Evolutionary conservation across 1,284 basidiomycete genomes (phyloP).

Genomic region (Sanghuangporus weigelae): DNA sequence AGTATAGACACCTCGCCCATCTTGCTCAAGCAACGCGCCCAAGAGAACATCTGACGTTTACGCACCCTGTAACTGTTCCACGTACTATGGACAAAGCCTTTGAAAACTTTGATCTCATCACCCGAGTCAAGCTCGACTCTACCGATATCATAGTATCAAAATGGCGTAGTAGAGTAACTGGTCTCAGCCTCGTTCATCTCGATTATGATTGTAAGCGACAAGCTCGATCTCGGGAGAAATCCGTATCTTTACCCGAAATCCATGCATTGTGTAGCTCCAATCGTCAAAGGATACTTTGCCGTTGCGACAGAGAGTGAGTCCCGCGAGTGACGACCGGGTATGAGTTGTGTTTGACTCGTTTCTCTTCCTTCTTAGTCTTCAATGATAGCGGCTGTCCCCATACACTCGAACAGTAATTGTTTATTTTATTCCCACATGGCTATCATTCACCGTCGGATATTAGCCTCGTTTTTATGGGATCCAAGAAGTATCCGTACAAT

Average conservation of each 20-base stretch:
- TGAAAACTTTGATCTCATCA: constrained; percentile 80
- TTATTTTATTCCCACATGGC: background rate
- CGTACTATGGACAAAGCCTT: constrained; percentile 30
- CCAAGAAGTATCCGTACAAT: constrained; percentile 93
- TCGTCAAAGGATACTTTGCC: constrained; percentile 91
- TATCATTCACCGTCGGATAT: constrained; percentile 14
- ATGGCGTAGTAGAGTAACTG: constrained; percentile 78
- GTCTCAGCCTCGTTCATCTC: constrained; percentile 74
- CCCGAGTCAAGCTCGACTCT: constrained; percentile 65
- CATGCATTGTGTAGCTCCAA: constrained; percentile 53
- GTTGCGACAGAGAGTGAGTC: constrained; percentile 85
- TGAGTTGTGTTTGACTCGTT: constrained; percentile 14
- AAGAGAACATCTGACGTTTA: background rate
- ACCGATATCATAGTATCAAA: constrained; percentile 77
- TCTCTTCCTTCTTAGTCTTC: constrained; percentile 53
- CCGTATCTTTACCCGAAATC: constrained; percentile 17
- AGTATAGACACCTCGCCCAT: constrained; percentile 5
- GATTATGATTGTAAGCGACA: constrained; percentile 73
- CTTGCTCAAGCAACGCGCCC: background rate
- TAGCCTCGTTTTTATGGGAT: constrained; percentile 91
- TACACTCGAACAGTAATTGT: constrained; percentile 79
- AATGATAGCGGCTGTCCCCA: constrained; percentile 92
- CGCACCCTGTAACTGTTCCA: background rate
- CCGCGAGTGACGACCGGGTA: background rate
- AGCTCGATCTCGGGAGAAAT: background rate